Evolutionary conservation across 2,329 filamentous ascomycete genomes (phyloP).

Genomic region (Chaetomiaceae sp.): DNA sequence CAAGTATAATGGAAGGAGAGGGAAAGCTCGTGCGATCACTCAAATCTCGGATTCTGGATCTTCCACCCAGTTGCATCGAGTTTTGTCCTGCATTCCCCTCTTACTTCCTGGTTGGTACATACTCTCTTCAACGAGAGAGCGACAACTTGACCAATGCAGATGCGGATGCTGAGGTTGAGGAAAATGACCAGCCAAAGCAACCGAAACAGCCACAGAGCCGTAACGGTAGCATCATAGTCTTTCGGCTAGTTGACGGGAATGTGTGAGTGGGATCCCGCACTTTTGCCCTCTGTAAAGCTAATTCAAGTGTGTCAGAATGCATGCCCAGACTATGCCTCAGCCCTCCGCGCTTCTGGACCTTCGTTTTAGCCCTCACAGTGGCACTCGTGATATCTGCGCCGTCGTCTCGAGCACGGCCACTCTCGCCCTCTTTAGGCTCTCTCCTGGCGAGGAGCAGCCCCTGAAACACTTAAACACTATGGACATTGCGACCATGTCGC

Average conservation of each 20-base stretch:
- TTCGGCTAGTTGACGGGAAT: slow-evolving; percentile 47
- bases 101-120: slow-evolving; percentile 79
- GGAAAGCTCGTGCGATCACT: slow-evolving; percentile 37
- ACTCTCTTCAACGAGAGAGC: slow-evolving; percentile 62
- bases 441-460: slow-evolving; percentile 34
- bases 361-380: slow-evolving; percentile 62
- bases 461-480: slow-evolving; percentile 42
- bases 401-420: slow-evolving; percentile 74
- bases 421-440: slow-evolving; percentile 59
- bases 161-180: slow-evolving; percentile 26
- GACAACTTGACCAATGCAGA: slow-evolving; percentile 9
- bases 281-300: not conserved
- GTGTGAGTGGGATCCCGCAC: slow-evolving; percentile 47
- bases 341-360: slow-evolving; percentile 78
- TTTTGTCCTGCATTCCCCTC: slow-evolving; percentile 60
- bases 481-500: slow-evolving; percentile 46
- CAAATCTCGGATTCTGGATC: slow-evolving; percentile 52
- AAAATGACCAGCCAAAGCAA: slow-evolving; percentile 24
- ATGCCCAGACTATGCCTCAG: slow-evolving; percentile 57
- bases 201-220: slow-evolving; percentile 52
- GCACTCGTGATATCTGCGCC: slow-evolving; percentile 55
- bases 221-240: slow-evolving; percentile 69
- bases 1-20: not conserved
- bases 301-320: slow-evolving; percentile 38
- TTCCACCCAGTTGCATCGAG: slow-evolving; percentile 74